phyloP scores from a whole-genome alignment of 2,329 filamentous ascomycete species.

The Didymosphaeria variabile region DNA sequence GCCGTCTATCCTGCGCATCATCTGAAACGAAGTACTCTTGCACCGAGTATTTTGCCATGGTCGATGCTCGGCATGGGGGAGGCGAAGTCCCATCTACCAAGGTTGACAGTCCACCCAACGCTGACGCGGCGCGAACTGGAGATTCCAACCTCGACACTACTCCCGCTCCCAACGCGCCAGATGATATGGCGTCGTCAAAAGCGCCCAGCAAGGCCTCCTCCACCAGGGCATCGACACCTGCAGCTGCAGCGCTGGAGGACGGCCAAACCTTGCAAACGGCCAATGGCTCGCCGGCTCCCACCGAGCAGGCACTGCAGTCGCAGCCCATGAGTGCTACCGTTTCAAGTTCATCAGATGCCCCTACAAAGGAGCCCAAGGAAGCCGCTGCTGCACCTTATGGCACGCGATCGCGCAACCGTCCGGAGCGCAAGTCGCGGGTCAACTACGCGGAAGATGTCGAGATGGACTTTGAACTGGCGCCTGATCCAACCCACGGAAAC shows the following conservation, averaged over 20 bases:
- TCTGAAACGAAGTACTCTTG: constrained; percentile 28
- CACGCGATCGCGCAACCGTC: constrained; percentile 91
- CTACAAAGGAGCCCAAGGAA: constrained; percentile 46
- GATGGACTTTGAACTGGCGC: constrained; percentile 80
- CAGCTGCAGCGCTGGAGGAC: constrained; percentile 35
- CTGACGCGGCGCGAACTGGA: constrained; percentile 40
- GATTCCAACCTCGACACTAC: constrained; percentile 39
- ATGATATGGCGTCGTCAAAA: constrained; percentile 41
- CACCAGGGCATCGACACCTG: constrained; percentile 45
- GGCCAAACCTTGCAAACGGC: constrained; percentile 33
- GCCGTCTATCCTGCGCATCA: constrained; percentile 29
- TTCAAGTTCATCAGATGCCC: constrained; percentile 40
- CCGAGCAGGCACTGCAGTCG: constrained; percentile 40
- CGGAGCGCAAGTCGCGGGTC: constrained; percentile 73
- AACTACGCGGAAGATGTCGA: constrained; percentile 98
- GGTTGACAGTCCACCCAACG: constrained; percentile 40
- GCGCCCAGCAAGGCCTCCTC: constrained; percentile 46
- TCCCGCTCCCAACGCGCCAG: constrained; percentile 32
- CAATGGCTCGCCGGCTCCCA: constrained; percentile 37
- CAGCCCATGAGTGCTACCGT: constrained; percentile 39
- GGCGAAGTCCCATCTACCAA: constrained; percentile 44
- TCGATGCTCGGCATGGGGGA: constrained; percentile 49
- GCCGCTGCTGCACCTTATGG: constrained; percentile 75
- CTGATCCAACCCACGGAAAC: constrained; percentile 66
- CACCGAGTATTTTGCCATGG: constrained; percentile 40